Base-by-base conservation (phyloP, 257 asterid genomes). In the Mitragyna speciosa region DNA sequence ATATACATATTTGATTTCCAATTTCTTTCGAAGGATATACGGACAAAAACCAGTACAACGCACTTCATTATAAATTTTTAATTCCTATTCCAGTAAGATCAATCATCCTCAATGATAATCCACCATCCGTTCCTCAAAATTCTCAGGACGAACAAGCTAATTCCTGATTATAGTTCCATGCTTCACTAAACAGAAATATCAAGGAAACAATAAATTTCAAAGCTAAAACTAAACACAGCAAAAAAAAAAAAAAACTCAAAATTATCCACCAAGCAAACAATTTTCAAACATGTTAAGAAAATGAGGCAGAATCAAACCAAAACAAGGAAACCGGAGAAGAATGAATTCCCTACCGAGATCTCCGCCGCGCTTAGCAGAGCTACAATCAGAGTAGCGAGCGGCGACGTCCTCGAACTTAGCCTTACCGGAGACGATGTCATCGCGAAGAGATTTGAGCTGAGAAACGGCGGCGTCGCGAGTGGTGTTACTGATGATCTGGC, bases 291-390 rank as follows among this genome's bases (percentile, higher is more conserved):
- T n/a, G n/a, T n/a, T n/a, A 36, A 1, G 41, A 36, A 41, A 69
- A 66, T 36, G 0, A 51, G 30, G 63, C 36, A 45, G n/a, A 61
- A 61, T 24, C 5, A n/a, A 61, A 61, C 2, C 1, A 26, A 61
- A n/a, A 56, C 7, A 4, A 15, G 33, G 33, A 65, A 70, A 56
- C 41, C 49, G 11, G 48, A 78, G 7, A 81, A 51, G 20, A 63
- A 39, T 17, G 6, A 85, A 73, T 49, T n/a, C 63, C 91, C 26
- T 52, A 95, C 99, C 98, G 69, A 95, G 93, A 88, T 95, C 97
- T 45, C 99, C 99, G 79, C 97, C 96, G 81, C 97, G 97, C 87
- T 93, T 95, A 83, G 97, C 97, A 83, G 99, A 95, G 91, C 79
- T 90, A 85, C 99, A 95, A 86, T 95, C 94, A 7, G 99, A 95